phyloP scores from a whole-genome alignment of 2,329 filamentous ascomycete genomes.

The Microdochium bolleyi region DNA sequence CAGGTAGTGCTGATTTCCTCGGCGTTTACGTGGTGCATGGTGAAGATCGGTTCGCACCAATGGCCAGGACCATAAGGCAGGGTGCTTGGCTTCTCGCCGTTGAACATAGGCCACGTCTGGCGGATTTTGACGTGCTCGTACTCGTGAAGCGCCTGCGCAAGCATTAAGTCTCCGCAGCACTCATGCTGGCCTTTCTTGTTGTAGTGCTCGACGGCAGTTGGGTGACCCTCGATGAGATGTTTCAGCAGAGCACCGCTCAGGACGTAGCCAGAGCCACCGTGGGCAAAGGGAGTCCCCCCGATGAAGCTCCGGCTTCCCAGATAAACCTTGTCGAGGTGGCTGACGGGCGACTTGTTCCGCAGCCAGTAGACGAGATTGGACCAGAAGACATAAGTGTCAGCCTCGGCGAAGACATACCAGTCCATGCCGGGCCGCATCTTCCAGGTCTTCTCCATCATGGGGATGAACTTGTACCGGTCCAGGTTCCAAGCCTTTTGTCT shows the following conservation, averaged over 20 bases:
- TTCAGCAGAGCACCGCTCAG: constrained; percentile 44
- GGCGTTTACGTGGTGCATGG: constrained; percentile 47
- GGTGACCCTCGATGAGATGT: constrained; percentile 33
- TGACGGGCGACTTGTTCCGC: constrained; percentile 26
- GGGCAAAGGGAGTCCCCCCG: constrained; percentile 38
- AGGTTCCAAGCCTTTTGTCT: constrained; percentile 38
- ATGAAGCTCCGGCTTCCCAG: constrained; percentile 43
- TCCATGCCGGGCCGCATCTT: constrained; percentile 41
- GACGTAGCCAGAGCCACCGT: constrained; percentile 50
- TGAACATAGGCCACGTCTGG: constrained; percentile 43
- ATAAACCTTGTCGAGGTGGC: constrained; percentile 35
- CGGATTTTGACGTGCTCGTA: constrained; percentile 32
- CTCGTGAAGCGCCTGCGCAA: constrained; percentile 39
- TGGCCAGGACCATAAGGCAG: constrained; percentile 38
- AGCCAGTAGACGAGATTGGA: constrained; percentile 43
- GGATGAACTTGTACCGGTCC: constrained; percentile 55
- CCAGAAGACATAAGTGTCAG: constrained; percentile 51
- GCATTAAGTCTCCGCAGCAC: constrained; percentile 44
- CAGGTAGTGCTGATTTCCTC: constrained; percentile 43
- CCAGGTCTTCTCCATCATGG: constrained; percentile 49
- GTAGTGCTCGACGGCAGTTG: constrained; percentile 34
- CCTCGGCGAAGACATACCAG: constrained; percentile 54
- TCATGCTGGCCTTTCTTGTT: constrained; percentile 33
- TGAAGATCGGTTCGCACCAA: constrained; percentile 50
- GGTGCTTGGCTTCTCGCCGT: constrained; percentile 45